Conservation (phyloP, 1,139 yeast species). For the Suhomyces ambrosiae region DNA sequence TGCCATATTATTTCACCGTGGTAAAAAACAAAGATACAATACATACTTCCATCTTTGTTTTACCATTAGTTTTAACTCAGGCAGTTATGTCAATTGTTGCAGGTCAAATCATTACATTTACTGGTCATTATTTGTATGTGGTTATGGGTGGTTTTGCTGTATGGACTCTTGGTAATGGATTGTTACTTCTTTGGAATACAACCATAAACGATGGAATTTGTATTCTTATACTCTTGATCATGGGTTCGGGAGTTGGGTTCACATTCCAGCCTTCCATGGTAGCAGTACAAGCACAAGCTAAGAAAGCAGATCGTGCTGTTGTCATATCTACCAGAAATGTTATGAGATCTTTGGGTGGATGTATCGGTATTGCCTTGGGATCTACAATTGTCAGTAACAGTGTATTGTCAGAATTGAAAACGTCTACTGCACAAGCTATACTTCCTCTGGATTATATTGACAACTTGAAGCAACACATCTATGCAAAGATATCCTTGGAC, state of each 20-base stretch:
- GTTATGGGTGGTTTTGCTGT: slow-evolving; percentile 43
- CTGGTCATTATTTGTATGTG: slow-evolving; percentile 46
- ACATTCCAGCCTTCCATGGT: slow-evolving; percentile 60
- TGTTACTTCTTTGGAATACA: slow-evolving; percentile 38
- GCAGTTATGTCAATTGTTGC: slow-evolving; percentile 41
- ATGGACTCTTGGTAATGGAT: slow-evolving; percentile 46
- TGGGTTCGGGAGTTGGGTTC: slow-evolving; percentile 54
- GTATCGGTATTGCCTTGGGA: slow-evolving; percentile 51
- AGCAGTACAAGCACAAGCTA: slow-evolving; percentile 57
- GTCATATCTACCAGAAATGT: slow-evolving; percentile 58
- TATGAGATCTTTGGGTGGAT: slow-evolving; percentile 56
- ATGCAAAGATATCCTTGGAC: slow-evolving; percentile 30
- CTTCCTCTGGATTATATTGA: slow-evolving; percentile 18
- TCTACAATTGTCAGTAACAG: slow-evolving; percentile 47
- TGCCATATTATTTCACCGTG: slow-evolving; percentile 55
- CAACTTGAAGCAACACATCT: slow-evolving; percentile 34
- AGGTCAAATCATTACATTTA: slow-evolving; percentile 45
- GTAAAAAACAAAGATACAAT: slow-evolving; percentile 44
- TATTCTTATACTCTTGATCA: slow-evolving; percentile 38
- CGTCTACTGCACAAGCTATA: slow-evolving; percentile 3
- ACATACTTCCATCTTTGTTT: slow-evolving; percentile 40
- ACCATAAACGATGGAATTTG: slow-evolving; percentile 34
- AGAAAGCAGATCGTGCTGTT: slow-evolving; percentile 54
- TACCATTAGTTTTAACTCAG: slow-evolving; percentile 48
- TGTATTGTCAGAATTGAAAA: slow-evolving; percentile 27